Conservation (phyloP, 805 yeast genomes). For the Suhomyces emberorum region DNA sequence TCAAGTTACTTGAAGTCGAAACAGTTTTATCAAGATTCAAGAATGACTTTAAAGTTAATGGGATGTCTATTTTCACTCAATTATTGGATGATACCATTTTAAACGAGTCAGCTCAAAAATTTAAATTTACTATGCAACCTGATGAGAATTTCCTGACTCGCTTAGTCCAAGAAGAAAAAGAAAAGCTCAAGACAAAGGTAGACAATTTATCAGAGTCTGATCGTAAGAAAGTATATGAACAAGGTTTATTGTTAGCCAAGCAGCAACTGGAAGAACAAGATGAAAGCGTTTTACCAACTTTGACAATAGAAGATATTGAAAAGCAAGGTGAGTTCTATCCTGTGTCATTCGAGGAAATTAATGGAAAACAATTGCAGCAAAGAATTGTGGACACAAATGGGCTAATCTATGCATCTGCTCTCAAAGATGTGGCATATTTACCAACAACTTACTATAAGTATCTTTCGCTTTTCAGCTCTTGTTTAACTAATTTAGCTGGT, state of each 20-base stretch:
- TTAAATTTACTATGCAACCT: slow-evolving; percentile 78
- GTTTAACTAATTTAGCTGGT: slow-evolving; percentile 81
- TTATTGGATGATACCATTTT: slow-evolving; percentile 54
- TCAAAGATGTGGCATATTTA: slow-evolving; percentile 55
- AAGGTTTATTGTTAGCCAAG: slow-evolving; percentile 58
- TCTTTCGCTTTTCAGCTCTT: slow-evolving; percentile 72
- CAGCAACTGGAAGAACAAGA: slow-evolving; percentile 72
- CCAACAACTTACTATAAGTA: slow-evolving; percentile 65
- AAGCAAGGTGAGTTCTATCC: slow-evolving; percentile 43
- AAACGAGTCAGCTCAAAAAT: slow-evolving; percentile 45
- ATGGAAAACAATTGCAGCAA: slow-evolving; percentile 36
- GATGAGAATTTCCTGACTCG: slow-evolving; percentile 49
- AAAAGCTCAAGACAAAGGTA: slow-evolving; percentile 52
- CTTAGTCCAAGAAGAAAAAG: slow-evolving; percentile 53
- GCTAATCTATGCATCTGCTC: slow-evolving; percentile 69
- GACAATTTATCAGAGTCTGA: slow-evolving; percentile 49
- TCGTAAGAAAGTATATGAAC: slow-evolving; percentile 49
- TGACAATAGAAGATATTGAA: slow-evolving; percentile 71
- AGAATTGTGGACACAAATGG: slow-evolving; percentile 77
- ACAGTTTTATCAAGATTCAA: slow-evolving; percentile 57
- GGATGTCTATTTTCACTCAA: slow-evolving; percentile 53
- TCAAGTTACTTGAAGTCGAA: slow-evolving; percentile 65
- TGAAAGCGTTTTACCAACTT: slow-evolving; percentile 74
- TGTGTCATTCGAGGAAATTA: slow-evolving; percentile 24
- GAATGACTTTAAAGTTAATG: slow-evolving; percentile 50